Evolutionary conservation across 2,329 filamentous ascomycete genomes (phyloP), one percentile per base, ranked within the genome.

Genomic region (Diaporthe helianthi): DNA sequence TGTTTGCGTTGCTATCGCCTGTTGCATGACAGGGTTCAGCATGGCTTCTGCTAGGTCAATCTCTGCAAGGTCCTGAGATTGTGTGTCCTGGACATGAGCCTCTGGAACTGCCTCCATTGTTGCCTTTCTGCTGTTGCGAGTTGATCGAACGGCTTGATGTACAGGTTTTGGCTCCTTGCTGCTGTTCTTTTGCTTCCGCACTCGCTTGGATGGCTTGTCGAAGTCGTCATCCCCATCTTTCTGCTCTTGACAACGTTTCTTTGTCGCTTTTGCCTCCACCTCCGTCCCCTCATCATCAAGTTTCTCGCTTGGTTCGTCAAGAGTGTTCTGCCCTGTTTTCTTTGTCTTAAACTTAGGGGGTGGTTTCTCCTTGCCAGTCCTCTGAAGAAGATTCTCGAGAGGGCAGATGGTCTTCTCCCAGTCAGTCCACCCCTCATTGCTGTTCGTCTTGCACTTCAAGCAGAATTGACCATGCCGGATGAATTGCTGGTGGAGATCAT

Each of bases 381-480:
- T 78, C 51, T 78, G 73, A 19, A 84, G 73, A 7, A 84, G 76
- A n/a, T 79, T 75, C 70, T 84, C 82, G 1, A 84, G 74, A 2
- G 80, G 81, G 64, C 82, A 83, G 8, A 76, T 73, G 1, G 76
- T 86, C 19, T 88, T 80, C 4, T 88, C 83, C 90, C 91, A 93
- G 0, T 85, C 86, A 31, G 84, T 84, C 61, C 86, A 90, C 1
- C 84, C 85, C 72, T 86, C 82, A 0, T 86, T 85, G 0, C 90
- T 93, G 31, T 74, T 77, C 63, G 79, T 78, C 68, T 79, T 80
- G 73, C 86, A 87, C 53, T 82, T 79, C 38, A 76, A 77, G 68
- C 86, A 88, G 1, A 75, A 77, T 71, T 85, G 81, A 0, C 86
- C 86, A 69, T 88, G 86, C 10, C 80, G 79, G 26, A 88, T 85